Evolutionary conservation across 345 rosid species (phyloP).

Genomic region (Rhizophora apiculata): DNA sequence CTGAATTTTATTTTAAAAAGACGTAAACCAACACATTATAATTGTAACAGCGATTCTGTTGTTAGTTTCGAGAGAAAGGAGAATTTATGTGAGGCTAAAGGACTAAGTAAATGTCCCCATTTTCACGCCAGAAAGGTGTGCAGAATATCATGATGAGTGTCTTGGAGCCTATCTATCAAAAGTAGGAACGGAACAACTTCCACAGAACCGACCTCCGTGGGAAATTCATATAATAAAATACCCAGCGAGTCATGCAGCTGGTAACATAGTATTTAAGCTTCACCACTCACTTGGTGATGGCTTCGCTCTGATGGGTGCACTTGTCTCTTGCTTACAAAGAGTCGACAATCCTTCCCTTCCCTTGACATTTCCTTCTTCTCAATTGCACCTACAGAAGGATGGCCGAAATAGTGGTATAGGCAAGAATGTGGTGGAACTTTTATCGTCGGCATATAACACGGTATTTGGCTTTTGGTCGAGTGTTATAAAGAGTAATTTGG

Average conservation of each 20-base stretch:
- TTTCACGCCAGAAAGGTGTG: conserved; percentile 28
- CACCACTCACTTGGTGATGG: conserved; percentile 69
- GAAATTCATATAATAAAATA: conserved; percentile 48
- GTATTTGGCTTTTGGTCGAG: conserved; percentile 32
- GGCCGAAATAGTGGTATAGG: not conserved
- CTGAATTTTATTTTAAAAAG: no score
- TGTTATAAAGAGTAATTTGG: conserved; percentile 28
- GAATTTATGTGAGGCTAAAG: conserved; percentile 29
- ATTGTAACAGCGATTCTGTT: no score
- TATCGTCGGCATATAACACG: conserved; percentile 22
- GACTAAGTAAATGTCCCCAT: conserved; percentile 33
- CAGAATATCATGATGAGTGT: conserved; percentile 29
- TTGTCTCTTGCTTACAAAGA: conserved; percentile 49
- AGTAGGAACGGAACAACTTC: conserved; percentile 27
- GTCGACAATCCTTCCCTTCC: conserved; percentile 28
- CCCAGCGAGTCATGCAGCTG: conserved; percentile 38
- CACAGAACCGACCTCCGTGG: conserved; percentile 48
- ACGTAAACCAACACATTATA: no score
- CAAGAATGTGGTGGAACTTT: not conserved
- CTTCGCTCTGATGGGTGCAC: conserved; percentile 51
- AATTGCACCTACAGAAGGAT: not conserved
- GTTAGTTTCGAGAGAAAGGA: no score
- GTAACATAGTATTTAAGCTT: conserved; percentile 42
- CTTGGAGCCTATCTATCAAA: conserved; percentile 33
- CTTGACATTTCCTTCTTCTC: conserved; percentile 36